Evolutionary conservation across 2,329 filamentous ascomycete species (phyloP).

Genomic region (Madurella fahalii): DNA sequence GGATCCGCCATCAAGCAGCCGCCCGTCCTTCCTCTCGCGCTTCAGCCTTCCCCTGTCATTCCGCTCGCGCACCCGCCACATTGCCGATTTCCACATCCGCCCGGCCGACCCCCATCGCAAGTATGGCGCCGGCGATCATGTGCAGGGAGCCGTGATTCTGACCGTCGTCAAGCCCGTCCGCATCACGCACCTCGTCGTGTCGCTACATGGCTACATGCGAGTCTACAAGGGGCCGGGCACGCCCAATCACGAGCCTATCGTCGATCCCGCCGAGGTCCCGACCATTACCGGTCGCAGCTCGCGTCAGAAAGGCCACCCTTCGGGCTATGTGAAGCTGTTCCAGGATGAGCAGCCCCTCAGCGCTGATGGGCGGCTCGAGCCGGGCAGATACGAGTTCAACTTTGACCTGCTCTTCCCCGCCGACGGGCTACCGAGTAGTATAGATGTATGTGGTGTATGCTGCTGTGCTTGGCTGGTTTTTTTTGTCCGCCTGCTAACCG

Average conservation of each 20-base stretch:
- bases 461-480: background rate
- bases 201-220: conserved; percentile 73
- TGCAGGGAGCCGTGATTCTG: conserved; percentile 68
- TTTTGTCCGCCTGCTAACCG: background rate
- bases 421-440: conserved; percentile 70
- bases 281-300: conserved; percentile 32
- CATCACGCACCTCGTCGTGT: conserved; percentile 75
- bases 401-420: conserved; percentile 36
- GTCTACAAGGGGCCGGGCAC: conserved; percentile 67
- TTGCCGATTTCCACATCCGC: conserved; percentile 74
- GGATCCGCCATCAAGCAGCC: conserved; percentile 8
- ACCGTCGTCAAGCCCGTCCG: conserved; percentile 69
- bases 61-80: conserved; percentile 54
- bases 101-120: conserved; percentile 73
- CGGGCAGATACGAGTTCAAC: conserved; percentile 74
- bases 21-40: conserved; percentile 49
- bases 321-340: conserved; percentile 76
- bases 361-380: conserved; percentile 69
- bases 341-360: conserved; percentile 78
- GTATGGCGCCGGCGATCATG: conserved; percentile 70
- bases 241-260: conserved; percentile 45
- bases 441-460: conserved; percentile 65
- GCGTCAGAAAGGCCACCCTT: conserved; percentile 61
- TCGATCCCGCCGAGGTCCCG: conserved; percentile 40
- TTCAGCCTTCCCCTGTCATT: conserved; percentile 43